Percentiles rank a stretch among this genome's conserved stretches.
These are phyloP conservation scores for Fragosphaeria purpurea DNA, from an alignment of 2,329 filamentous ascomycete species.

Conservation along the genomic window DNA sequence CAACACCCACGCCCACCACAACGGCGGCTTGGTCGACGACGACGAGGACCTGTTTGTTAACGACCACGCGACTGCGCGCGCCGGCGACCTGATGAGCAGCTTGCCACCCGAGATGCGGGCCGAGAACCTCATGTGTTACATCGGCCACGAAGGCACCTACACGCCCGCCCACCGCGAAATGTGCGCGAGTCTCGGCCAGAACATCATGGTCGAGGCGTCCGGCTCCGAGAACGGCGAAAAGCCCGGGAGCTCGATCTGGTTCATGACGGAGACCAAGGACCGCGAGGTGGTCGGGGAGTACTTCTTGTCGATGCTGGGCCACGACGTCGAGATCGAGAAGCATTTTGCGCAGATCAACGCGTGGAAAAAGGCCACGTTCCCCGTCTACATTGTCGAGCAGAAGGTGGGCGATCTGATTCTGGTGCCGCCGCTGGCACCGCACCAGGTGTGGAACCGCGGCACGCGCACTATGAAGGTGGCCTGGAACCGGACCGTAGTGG, in stretches of 20 bases:
- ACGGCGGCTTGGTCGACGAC: conserved; percentile 7
- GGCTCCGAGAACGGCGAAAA: conserved; percentile 62
- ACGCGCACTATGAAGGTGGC: conserved; percentile 95
- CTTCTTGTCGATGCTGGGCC: conserved; percentile 83
- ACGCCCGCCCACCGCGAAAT: conserved; percentile 94
- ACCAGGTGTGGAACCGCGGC: conserved; percentile 97
- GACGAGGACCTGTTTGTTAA: conserved; percentile 33
- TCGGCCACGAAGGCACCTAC: conserved; percentile 94
- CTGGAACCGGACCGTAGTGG: conserved; percentile 91
- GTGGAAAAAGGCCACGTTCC: conserved; percentile 91
- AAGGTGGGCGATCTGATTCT: conserved; percentile 84
- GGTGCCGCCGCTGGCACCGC: conserved; percentile 82
- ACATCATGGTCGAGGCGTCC: conserved; percentile 96
- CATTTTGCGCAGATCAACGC: conserved; percentile 94
- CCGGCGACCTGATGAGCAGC: conserved; percentile 92
- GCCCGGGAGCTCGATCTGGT: conserved; percentile 89
- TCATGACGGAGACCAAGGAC: conserved; percentile 96
- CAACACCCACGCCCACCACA: background rate
- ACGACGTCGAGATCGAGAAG: conserved; percentile 93
- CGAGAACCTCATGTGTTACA: conserved; percentile 96
- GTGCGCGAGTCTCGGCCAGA: conserved; percentile 92
- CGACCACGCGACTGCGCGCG: conserved; percentile 50
- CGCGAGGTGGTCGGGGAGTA: conserved; percentile 85
- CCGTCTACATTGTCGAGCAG: conserved; percentile 87
- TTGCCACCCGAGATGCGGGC: conserved; percentile 80